Evolutionary conservation across 1,284 basidiomycete species (phyloP).

Genomic region (Schizophyllum commune): DNA sequence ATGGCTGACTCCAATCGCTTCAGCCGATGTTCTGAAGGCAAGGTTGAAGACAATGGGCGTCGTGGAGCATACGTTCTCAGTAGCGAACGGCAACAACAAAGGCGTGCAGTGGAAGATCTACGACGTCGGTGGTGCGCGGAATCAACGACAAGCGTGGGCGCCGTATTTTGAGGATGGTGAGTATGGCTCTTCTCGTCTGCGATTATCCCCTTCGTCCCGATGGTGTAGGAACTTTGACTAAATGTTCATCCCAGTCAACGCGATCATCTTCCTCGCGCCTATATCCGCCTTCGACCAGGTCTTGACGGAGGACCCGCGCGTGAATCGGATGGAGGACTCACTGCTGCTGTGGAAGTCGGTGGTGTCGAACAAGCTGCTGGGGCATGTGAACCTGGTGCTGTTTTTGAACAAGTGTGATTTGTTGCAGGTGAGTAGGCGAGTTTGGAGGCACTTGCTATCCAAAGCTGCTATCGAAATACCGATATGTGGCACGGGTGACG

Average conservation of each 20-base stretch:
- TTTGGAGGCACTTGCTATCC: not conserved
- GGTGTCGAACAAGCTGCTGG: constrained; percentile 60
- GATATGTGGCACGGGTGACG: too few species aligned
- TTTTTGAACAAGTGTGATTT: constrained; percentile 78
- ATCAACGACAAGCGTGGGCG: constrained; percentile 74
- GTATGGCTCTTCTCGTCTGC: constrained; percentile 12
- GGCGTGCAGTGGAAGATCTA: constrained; percentile 71
- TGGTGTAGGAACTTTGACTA: not conserved
- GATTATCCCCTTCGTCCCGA: not conserved
- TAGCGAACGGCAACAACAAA: constrained; percentile 47
- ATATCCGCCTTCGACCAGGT: constrained; percentile 81
- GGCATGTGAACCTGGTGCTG: constrained; percentile 63
- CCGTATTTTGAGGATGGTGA: constrained; percentile 77
- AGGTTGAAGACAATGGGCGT: constrained; percentile 71
- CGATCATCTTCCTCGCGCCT: constrained; percentile 77
- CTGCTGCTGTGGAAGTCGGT: constrained; percentile 63
- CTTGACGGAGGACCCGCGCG: constrained; percentile 44
- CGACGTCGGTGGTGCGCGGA: constrained; percentile 71
- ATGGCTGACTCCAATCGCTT: not conserved
- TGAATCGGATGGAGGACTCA: constrained; percentile 73
- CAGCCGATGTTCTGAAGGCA: constrained; percentile 68
- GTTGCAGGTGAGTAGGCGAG: constrained; percentile 38
- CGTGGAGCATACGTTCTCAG: constrained; percentile 66
- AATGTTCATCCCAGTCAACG: constrained; percentile 46
- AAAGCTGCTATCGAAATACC: not conserved